Evolutionary conservation across 2,329 filamentous ascomycete species (phyloP).

Genomic region (Hirsutella rhossiliensis): DNA sequence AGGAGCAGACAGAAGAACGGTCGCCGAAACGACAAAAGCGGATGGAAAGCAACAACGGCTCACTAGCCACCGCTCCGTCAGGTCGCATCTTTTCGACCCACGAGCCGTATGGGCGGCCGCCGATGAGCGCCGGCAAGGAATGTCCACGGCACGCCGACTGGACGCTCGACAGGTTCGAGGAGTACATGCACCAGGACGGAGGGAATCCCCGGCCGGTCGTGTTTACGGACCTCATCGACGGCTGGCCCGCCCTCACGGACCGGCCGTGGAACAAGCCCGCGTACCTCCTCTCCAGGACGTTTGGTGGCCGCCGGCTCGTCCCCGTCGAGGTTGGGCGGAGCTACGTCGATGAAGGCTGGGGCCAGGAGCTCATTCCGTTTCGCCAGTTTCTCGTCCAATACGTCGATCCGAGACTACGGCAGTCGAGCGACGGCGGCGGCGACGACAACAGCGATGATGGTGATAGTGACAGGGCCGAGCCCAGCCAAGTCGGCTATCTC

Average conservation of each 20-base stretch:
- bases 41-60: neutral
- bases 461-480: neutral
- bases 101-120: constrained; percentile 18
- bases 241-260: constrained; percentile 66
- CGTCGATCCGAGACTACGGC: constrained; percentile 26
- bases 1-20: constrained; percentile 3
- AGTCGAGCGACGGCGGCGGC: constrained; percentile 6
- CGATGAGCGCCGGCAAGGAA: constrained; percentile 8
- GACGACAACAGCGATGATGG: constrained; percentile 6
- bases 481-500: constrained; percentile 58
- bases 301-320: constrained; percentile 66
- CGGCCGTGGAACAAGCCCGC: constrained; percentile 59
- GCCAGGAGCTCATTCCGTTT: constrained; percentile 70
- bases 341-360: constrained; percentile 80
- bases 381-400: constrained; percentile 53
- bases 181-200: constrained; percentile 37
- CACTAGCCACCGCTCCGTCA: neutral
- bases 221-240: constrained; percentile 47
- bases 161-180: constrained; percentile 48
- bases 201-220: constrained; percentile 49
- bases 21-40: neutral
- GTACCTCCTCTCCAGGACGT: constrained; percentile 64
- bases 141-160: constrained; percentile 24
- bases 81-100: constrained; percentile 10
- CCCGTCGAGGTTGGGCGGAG: constrained; percentile 78